These are phyloP conservation scores for Avena atlantica DNA, from an alignment of 176 grass and related monocot genomes.

Conservation along the genomic window DNA sequence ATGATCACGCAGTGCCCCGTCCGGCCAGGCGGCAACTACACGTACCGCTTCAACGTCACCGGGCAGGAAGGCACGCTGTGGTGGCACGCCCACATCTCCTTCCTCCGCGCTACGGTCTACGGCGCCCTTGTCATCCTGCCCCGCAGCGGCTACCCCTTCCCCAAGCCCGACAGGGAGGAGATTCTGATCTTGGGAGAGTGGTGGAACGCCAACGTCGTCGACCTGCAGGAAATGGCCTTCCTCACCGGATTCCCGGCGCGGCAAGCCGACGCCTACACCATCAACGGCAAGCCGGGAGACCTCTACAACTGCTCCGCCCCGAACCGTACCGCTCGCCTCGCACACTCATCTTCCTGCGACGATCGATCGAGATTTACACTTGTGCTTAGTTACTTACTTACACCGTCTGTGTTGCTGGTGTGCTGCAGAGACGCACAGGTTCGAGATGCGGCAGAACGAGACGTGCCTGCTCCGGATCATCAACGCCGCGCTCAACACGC, in stretches of 20 bases:
- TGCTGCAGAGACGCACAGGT: constrained; percentile 36
- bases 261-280: constrained; percentile 58
- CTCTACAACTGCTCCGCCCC: constrained; percentile 43
- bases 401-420: too few relatives aligned
- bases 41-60: constrained; percentile 56
- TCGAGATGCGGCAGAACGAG: constrained; percentile 43
- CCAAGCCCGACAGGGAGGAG: constrained; percentile 54
- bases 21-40: constrained; percentile 48
- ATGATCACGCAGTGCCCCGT: constrained; percentile 81
- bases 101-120: constrained; percentile 67
- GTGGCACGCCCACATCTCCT: constrained; percentile 76
- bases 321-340: constrained; percentile 5
- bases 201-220: constrained; percentile 60
- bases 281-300: constrained; percentile 69
- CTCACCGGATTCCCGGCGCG: neutral
- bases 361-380: too few relatives aligned
- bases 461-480: constrained; percentile 71
- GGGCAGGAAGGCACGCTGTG: constrained; percentile 75
- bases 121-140: constrained; percentile 65
- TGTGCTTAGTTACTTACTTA: too few relatives aligned
- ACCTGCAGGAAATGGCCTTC: constrained; percentile 16
- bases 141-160: constrained; percentile 54
- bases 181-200: constrained; percentile 68
- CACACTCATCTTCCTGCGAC: neutral
- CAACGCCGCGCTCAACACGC: constrained; percentile 69